These are phyloP conservation scores for Solanum hybrid DNA, from an alignment of 305 asterid genomes.

Conservation along the genomic window DNA sequence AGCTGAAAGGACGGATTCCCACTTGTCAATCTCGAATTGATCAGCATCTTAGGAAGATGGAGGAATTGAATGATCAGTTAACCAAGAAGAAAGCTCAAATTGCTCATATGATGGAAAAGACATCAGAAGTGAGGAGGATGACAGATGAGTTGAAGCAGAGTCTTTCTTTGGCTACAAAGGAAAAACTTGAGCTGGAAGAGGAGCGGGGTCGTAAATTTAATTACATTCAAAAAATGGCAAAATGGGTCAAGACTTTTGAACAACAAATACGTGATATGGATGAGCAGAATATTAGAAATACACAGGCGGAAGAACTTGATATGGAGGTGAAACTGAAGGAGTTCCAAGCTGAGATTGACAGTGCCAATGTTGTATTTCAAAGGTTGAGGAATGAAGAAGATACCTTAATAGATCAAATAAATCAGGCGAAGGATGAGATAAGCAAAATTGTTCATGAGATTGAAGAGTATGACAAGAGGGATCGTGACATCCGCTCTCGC, in stretches of 20 bases:
- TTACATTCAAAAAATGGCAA: constrained; percentile 30
- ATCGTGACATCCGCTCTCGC: constrained; percentile 28
- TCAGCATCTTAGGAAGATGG: constrained; percentile 38
- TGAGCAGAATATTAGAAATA: constrained; percentile 51
- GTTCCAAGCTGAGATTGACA: no score
- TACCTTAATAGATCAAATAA: constrained; percentile 21
- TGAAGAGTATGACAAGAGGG: constrained; percentile 36
- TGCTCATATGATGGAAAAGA: constrained; percentile 49
- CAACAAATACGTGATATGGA: constrained; percentile 54
- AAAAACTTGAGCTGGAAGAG: constrained; percentile 48
- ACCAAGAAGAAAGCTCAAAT: constrained; percentile 48
- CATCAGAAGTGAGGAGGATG: constrained; percentile 66
- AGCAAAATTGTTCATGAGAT: constrained; percentile 15
- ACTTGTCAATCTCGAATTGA: constrained; percentile 61
- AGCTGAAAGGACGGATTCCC: constrained; percentile 56
- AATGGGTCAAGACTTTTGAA: constrained; percentile 41
- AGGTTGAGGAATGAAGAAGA: constrained; percentile 67
- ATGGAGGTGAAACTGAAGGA: no score
- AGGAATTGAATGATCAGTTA: constrained; percentile 41
- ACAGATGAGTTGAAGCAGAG: constrained; percentile 51
- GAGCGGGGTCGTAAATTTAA: constrained; percentile 36
- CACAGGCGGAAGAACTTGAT: constrained; percentile 41
- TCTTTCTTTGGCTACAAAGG: constrained; percentile 53
- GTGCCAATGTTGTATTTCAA: constrained; percentile 28
- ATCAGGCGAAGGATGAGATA: constrained; percentile 31